A percentile compares a stretch with the other conserved stretches of the same genome.
Evolutionary conservation across 345 rosid genomes (phyloP).

Genomic region (Eucalyptus cloeziana): DNA sequence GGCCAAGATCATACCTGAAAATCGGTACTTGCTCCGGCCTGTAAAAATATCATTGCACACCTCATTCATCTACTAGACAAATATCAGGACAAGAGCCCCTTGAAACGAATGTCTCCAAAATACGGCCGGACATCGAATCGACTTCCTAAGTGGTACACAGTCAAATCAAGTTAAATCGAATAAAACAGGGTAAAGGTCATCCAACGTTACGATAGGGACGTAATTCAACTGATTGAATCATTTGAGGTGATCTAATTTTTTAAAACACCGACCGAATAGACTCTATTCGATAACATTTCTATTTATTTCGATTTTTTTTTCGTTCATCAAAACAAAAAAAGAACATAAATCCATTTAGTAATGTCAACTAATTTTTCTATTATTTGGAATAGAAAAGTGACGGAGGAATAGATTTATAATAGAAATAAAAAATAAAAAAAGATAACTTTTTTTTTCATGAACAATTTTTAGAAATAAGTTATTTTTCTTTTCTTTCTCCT

Average conservation of each 20-base stretch:
- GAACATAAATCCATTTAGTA: accelerated
- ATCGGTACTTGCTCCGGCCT: background rate
- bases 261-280: accelerated
- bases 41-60: background rate
- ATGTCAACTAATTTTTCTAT: accelerated
- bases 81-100: background rate
- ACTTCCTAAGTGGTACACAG: background rate
- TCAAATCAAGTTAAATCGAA: background rate
- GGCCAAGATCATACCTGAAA: background rate
- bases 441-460: no score
- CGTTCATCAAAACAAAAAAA: accelerated
- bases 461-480: no score
- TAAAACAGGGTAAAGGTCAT: background rate
- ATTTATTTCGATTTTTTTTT: no score
- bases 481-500: no score
- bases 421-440: no score
- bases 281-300: accelerated
- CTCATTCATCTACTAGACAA: background rate
- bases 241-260: background rate
- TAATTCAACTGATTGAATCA: background rate
- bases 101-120: background rate
- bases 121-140: background rate
- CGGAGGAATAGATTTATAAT: no score
- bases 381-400: accelerated
- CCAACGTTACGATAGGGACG: background rate